Base-by-base conservation (phyloP, 169 alveolate species). In the Hammondia hammondi region DNA sequence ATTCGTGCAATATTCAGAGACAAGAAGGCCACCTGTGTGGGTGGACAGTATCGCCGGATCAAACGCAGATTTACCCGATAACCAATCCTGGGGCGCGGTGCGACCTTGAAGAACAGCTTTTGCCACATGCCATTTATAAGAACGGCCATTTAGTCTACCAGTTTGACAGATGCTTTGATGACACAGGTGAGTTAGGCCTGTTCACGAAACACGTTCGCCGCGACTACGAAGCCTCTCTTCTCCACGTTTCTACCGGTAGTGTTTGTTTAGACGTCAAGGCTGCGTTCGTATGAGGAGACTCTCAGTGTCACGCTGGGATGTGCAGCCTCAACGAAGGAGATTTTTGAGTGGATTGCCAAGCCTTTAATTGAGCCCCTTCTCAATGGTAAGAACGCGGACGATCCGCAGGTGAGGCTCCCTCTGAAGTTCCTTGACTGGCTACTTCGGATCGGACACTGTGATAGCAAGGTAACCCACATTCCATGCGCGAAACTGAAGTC, bases 81-180 rank as follows among this genome's bases (percentile, higher is more conserved):
- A 32, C 87, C 24, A 39, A 6, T 32, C 48, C 27, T 0, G 46
- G 48, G 29, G 19, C 10, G 87, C 45, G 1, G 9, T 24, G 48
- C 32, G 87, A 77, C 17, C 56, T 77, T 7, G 87, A 21, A 24
- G 87, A 39, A 32, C 45, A 39, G 87, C 32, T 17, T 77, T 10
- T 77, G 87, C 29, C 87, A 21, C 45, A 77, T 6, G 24, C 87
- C 48, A 32, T 9, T 39, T 4, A 77, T 32, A 77, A 37, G 56
- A 37, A 32, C 7, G 21, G 87, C 45, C 24, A 46, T 32, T 77
- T 46, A 7, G 77, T 67, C 46, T 77, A 77, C 46, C 45, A 32
- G 27, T 77, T 77, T 24, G 87, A 77, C 87, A 77, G 87, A 32
- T 77, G 87, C 87, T 77, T 77, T 32, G 87, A 77, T 32, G 87